phyloP scores from a whole-genome alignment of 768 basidiomycete genomes.

The Lactarius indigo region DNA sequence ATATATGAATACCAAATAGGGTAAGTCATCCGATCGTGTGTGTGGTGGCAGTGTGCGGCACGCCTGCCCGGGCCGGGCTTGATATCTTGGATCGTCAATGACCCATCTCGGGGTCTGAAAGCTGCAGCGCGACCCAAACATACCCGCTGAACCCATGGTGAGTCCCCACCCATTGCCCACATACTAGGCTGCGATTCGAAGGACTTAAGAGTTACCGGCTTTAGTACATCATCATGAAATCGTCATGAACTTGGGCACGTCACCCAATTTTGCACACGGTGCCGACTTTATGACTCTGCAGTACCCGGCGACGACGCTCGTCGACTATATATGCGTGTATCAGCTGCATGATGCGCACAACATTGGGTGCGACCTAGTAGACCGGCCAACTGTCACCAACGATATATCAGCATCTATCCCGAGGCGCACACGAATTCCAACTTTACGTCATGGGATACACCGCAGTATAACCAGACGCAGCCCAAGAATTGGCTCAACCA shows the following conservation, averaged over 20 bases:
- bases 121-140: conserved; percentile 62
- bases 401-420: conserved; percentile 75
- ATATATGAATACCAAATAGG: conserved; percentile 66
- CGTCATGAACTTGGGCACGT: conserved; percentile 83
- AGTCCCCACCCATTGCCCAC: conserved; percentile 23
- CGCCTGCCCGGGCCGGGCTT: background rate
- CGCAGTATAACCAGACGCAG: conserved; percentile 18
- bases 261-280: conserved; percentile 62
- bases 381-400: conserved; percentile 72
- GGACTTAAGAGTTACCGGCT: background rate
- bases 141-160: conserved; percentile 87
- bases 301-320: conserved; percentile 69
- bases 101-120: conserved; percentile 72
- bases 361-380: conserved; percentile 78
- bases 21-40: conserved; percentile 56
- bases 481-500: conserved; percentile 22
- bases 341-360: conserved; percentile 68
- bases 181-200: background rate
- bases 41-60: conserved; percentile 9
- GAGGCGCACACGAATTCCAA: conserved; percentile 83
- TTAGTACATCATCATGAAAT: conserved; percentile 79
- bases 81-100: conserved; percentile 78
- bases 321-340: conserved; percentile 92
- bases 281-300: conserved; percentile 68
- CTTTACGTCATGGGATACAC: conserved; percentile 63